Evolutionary conservation across 768 basidiomycete genomes (phyloP).

Genomic region (Hydnum rufescens): DNA sequence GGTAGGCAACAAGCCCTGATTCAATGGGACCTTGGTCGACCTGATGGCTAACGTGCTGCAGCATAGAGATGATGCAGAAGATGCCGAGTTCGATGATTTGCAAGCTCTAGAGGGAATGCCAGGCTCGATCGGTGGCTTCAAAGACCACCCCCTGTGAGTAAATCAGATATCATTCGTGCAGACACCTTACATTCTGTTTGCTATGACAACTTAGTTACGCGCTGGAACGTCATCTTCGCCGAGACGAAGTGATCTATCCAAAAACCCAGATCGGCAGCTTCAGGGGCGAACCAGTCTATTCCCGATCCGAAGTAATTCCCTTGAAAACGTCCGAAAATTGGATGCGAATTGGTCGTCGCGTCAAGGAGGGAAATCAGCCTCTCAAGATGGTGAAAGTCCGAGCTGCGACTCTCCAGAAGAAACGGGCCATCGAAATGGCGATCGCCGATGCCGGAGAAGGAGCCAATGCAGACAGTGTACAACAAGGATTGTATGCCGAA

Average conservation of each 20-base stretch:
- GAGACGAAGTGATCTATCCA: constrained; percentile 70
- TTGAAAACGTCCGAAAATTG: constrained; percentile 88
- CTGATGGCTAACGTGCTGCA: constrained; percentile 16
- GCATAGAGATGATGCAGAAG: constrained; percentile 87
- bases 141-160: constrained; percentile 77
- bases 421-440: constrained; percentile 50
- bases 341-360: constrained; percentile 67
- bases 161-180: too few relatives aligned
- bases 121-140: constrained; percentile 74
- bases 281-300: constrained; percentile 81
- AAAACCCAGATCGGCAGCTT: constrained; percentile 75
- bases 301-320: constrained; percentile 60
- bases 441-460: constrained; percentile 25
- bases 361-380: constrained; percentile 59
- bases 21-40: too few relatives aligned
- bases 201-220: constrained; percentile 65
- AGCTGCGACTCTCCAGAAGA: constrained; percentile 56
- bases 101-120: constrained; percentile 88
- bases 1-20: constrained; percentile 26
- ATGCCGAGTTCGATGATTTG: constrained; percentile 60
- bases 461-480: constrained; percentile 31
- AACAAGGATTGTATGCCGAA: constrained; percentile 76
- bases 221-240: constrained; percentile 68
- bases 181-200: too few relatives aligned
- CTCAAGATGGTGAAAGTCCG: constrained; percentile 79